A percentile compares a stretch with the other conserved stretches of the same genome.
phyloP scores from a whole-genome alignment of 768 basidiomycete species.

The Panaeolus papilionaceus region DNA sequence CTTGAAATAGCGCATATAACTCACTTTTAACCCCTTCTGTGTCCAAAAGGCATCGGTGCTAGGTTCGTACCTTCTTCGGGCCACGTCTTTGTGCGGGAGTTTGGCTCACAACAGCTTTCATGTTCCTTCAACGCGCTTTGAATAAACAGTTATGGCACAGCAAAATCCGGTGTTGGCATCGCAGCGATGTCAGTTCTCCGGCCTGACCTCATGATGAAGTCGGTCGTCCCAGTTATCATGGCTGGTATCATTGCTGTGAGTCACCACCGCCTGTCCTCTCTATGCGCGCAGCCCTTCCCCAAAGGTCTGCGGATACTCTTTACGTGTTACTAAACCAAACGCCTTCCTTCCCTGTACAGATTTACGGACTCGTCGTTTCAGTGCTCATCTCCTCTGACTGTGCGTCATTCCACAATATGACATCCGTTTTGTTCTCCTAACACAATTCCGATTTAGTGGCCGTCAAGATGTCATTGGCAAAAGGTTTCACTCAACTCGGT shows the following conservation, averaged over 20 bases:
- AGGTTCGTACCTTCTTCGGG: conserved; percentile 56
- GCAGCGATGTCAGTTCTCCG: conserved; percentile 98
- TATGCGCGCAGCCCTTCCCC: conserved; percentile 5
- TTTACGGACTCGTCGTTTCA: conserved; percentile 99
- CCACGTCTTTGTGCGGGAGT: conserved; percentile 16
- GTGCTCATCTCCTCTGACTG: conserved; percentile 90
- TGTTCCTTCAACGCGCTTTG: conserved; percentile 15
- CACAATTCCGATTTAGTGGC: conserved; percentile 53
- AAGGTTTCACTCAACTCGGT: conserved; percentile 93
- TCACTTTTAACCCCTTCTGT: conserved; percentile 11
- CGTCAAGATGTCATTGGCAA: conserved; percentile 85
- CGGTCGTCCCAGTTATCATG: conserved; percentile 98
- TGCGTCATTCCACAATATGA: conserved; percentile 50
- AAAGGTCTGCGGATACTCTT: conserved; percentile 9
- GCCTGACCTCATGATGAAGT: conserved; percentile 98
- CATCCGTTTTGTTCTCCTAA: conserved; percentile 5
- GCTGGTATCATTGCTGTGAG: conserved; percentile 99
- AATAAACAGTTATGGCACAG: conserved; percentile 87
- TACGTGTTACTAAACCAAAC: conserved; percentile 15
- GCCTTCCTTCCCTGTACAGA: conserved; percentile 48
- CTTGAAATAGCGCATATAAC: not conserved
- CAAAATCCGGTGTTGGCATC: conserved; percentile 98
- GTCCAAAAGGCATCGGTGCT: conserved; percentile 75
- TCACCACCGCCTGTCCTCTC: conserved; percentile 31
- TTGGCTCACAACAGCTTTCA: conserved; percentile 24